phyloP scores from a whole-genome alignment of 2,329 filamentous ascomycete species.

The Calonectria pteridis region DNA sequence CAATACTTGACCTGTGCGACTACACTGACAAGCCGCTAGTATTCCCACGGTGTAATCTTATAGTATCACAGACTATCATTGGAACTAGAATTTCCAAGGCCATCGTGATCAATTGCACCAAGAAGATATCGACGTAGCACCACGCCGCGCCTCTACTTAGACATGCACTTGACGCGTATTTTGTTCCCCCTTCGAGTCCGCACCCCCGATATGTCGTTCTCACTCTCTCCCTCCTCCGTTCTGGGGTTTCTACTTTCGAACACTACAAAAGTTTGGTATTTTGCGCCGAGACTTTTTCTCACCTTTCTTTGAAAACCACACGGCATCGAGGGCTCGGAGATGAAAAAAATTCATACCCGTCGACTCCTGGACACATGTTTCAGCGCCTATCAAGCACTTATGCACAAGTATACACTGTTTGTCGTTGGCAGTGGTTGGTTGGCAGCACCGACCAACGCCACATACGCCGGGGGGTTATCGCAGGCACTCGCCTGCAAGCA shows the following conservation, averaged over 20 bases:
- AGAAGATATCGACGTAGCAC: background rate
- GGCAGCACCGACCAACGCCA: slow-evolving; percentile 14
- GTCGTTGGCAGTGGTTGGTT: slow-evolving; percentile 15
- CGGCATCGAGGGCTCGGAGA: background rate
- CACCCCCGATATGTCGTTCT: background rate
- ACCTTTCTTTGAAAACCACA: background rate
- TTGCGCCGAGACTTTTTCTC: background rate
- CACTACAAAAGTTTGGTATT: background rate
- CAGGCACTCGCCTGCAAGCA: background rate
- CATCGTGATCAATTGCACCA: background rate
- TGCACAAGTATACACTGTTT: slow-evolving; percentile 3
- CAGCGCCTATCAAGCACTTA: background rate
- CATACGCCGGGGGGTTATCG: background rate
- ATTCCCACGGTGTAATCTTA: background rate
- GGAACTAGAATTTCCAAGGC: background rate
- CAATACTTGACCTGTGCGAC: background rate
- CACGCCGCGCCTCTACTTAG: background rate
- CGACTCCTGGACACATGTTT: background rate
- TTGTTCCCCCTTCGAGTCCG: background rate
- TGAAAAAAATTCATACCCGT: background rate
- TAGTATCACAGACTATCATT: background rate
- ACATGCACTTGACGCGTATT: background rate
- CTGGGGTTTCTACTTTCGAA: background rate
- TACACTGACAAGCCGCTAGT: background rate
- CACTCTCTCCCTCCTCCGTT: background rate